Base-by-base conservation (phyloP, 1,284 basidiomycete species). In the Hemileia vastatrix region DNA sequence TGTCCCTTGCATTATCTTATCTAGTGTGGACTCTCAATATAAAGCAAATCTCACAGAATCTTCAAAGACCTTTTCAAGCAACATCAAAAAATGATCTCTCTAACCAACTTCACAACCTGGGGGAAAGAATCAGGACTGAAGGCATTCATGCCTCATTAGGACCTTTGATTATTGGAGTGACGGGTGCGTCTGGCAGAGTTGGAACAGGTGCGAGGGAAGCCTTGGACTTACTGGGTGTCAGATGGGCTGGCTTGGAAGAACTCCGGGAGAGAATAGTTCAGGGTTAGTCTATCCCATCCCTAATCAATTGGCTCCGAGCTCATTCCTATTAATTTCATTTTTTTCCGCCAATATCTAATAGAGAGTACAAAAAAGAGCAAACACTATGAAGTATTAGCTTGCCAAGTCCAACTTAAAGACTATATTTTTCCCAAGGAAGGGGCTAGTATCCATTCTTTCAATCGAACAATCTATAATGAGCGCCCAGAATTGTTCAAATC, bases 161-260 rank as follows among this genome's bases (percentile, higher is more conserved):
- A 2, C 89, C 90, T 0, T 83, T 89, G 50, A 82, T 92, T 0
- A 82, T 93, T 57, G 85, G 87, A 15, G 76, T 93, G 40, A 90
- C 89, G 18, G 90, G 90, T 5, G 21, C 59, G 6, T 83, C 80
- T 2, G 90, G 90, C 11, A 87, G 90, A 58, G 90, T 93, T 0
- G 81, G 88, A 0, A 78, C 84, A 63, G 90, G 90, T 6, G 83
- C 83, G 5, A 77, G 86, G 11, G 84, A 84, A 18, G 85, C 90
- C 66, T 78, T 92, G 4, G 70, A 80, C 0, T 85, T 88, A 57
- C 79, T 91, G 1, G 88, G 87, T 0, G 81, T 86, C 18, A 77
- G 81, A 64, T 80, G 79, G 52, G 81, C 90, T 1, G 67, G 71
- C 3, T 82, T 83, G 1, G 74, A 81, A 15, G 81, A 87, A 56